Evolutionary conservation across 2,329 filamentous ascomycete species (phyloP), one percentile per base, ranked within the genome.

Genomic region (Nannizziopsis arthrosporioides): DNA sequence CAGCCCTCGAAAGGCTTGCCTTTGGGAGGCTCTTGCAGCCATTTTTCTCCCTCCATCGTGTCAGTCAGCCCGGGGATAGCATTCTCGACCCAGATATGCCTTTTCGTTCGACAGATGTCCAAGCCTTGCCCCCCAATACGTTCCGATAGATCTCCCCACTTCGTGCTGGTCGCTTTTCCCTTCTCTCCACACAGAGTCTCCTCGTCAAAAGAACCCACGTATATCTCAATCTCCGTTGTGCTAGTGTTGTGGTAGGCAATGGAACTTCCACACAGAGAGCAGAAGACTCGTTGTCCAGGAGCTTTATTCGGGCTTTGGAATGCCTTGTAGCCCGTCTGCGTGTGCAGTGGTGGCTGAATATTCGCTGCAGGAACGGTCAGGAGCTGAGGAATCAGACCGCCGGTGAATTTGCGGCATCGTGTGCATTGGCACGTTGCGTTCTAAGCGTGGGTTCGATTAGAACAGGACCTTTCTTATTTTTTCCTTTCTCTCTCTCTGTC

Each of bases 331-430:
- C 15, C 10, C 14, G 7, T 31, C 17, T 45, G 32, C 1, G 42
- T 35, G 18, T 18, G 18, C 9, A 45, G 17, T 27, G 42, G 35
- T 3, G 42, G 42, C 2, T 37, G 32, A 10, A 45, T 45, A 36
- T 45, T 45, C 15, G 32, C 42, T 8, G 32, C 37, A 2, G 42
- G 42, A 6, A 45, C 32, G 9, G 14, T 44, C 1, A 44, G 14
- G n/a, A 47, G 19, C 35, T 32, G 44, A 9, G 34, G 44, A 15
- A 45, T 31, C 11, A 39, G 14, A n/a, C 35, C 22, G 9, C 44
- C 44, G 3, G 44, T 47, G 44, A 40, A 47, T 14, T 40, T 47
- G 17, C 36, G 44, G 36, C 44, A 47, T 27, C 44, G 44, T 17
- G 44, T 40, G 36, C 44, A 39, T 11, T 47, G 44, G 12, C 44